Evolutionary conservation across 768 basidiomycete genomes (phyloP).

Genomic region (Leccinum uliginosum): DNA sequence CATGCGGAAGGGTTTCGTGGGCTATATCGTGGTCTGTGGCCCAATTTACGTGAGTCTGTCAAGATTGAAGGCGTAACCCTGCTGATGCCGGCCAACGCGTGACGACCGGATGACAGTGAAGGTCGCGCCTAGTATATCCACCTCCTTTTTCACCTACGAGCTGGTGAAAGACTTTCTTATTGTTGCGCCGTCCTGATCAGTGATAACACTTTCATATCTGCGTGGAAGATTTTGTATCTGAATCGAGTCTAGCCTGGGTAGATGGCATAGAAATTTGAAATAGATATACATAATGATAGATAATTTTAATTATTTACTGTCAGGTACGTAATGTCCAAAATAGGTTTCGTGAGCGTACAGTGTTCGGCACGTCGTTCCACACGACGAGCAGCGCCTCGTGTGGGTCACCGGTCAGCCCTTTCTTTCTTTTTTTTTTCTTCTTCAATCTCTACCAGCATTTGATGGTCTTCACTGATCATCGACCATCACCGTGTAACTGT

Average conservation of each 20-base stretch:
- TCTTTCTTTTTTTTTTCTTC: constrained; percentile 9
- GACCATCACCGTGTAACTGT: constrained; percentile 2
- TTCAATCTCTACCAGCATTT: constrained; percentile 8
- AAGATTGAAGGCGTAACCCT: constrained; percentile 1
- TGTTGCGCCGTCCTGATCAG: constrained; percentile 23
- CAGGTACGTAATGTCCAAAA: constrained; percentile 11
- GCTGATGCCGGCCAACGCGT: constrained; percentile 1
- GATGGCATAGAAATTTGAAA: neutral
- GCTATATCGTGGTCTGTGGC: constrained; percentile 85
- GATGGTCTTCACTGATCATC: constrained; percentile 28
- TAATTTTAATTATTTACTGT: constrained; percentile 3
- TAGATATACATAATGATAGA: constrained; percentile 1
- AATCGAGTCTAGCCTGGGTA: neutral
- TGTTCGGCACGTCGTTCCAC: constrained; percentile 10
- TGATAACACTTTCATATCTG: neutral
- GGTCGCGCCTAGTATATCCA: constrained; percentile 88
- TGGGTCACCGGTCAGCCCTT: constrained; percentile 2
- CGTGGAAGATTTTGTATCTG: neutral
- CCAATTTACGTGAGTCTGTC: constrained; percentile 66
- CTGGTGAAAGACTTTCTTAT: constrained; percentile 48
- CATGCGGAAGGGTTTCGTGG: constrained; percentile 71
- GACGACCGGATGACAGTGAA: constrained; percentile 52
- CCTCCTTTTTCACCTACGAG: constrained; percentile 82
- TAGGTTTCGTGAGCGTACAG: neutral
- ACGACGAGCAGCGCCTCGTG: constrained; percentile 17